Evolutionary conservation across 306 rosid genomes (phyloP).

Genomic region (Gleditsia sinensis): DNA sequence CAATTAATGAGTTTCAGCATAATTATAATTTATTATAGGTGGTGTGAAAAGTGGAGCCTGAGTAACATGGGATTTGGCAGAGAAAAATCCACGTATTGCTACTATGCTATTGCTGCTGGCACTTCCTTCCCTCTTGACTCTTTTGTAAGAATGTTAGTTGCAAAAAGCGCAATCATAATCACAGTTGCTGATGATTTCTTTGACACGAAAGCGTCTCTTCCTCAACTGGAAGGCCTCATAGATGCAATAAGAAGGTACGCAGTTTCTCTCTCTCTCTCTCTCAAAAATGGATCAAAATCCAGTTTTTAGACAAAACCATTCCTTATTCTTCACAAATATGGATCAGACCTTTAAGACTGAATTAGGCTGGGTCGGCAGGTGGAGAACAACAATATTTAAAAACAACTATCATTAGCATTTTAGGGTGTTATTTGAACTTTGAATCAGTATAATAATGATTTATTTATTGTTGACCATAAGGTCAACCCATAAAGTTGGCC

Average conservation of each 20-base stretch:
- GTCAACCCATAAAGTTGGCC: no score
- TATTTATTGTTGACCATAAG: no score
- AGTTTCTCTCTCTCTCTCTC: neutral
- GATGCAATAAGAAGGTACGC: slow-evolving; percentile 40
- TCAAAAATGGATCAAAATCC: no score
- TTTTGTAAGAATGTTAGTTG: slow-evolving; percentile 35
- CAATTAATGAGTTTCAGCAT: neutral
- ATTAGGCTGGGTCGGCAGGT: no score
- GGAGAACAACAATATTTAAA: no score
- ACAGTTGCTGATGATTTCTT: slow-evolving; percentile 68
- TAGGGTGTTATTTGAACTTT: no score
- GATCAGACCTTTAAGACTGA: no score
- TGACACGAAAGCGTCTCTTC: slow-evolving; percentile 44
- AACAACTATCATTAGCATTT: no score
- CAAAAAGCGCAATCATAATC: slow-evolving; percentile 51
- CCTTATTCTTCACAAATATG: no score
- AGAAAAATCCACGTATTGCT: slow-evolving; percentile 57
- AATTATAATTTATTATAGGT: slow-evolving; percentile 40
- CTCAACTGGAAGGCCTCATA: slow-evolving; percentile 44
- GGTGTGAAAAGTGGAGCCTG: slow-evolving; percentile 46
- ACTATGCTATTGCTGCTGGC: slow-evolving; percentile 47
- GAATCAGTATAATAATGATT: no score
- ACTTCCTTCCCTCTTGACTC: slow-evolving; percentile 41
- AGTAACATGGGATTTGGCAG: slow-evolving; percentile 59
- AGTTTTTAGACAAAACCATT: no score